phyloP scores from a whole-genome alignment of 768 basidiomycete genomes.

The Udeniomyces megalosporus region DNA sequence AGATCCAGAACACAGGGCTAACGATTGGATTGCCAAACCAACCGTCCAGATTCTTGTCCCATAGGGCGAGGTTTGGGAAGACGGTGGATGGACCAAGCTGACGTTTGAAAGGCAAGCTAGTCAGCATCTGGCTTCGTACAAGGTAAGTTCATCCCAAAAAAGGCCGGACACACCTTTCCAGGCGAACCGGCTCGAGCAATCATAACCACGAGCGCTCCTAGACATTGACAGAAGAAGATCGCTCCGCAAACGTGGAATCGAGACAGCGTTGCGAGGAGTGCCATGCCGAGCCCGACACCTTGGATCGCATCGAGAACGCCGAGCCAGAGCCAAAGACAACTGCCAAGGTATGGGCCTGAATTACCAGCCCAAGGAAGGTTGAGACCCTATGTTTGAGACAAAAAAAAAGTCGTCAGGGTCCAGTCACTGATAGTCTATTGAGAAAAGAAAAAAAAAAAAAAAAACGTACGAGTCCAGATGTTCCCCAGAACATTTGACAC shows the following conservation, averaged over 20 bases:
- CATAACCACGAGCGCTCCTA: slow-evolving; percentile 82
- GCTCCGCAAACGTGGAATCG: slow-evolving; percentile 56
- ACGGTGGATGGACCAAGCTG: slow-evolving; percentile 14
- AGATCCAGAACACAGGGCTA: slow-evolving; percentile 16
- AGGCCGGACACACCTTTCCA: slow-evolving; percentile 35
- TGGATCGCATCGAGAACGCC: slow-evolving; percentile 88
- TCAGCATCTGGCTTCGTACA: not conserved
- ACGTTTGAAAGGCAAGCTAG: not conserved
- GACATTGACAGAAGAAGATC: slow-evolving; percentile 71
- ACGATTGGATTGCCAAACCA: not conserved
- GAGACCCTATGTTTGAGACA: slow-evolving; percentile 69
- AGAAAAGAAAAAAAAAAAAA: not conserved
- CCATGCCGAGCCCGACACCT: slow-evolving; percentile 85
- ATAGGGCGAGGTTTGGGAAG: slow-evolving; percentile 12
- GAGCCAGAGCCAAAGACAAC: slow-evolving; percentile 84
- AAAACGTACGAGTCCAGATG: not conserved
- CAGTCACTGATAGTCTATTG: not conserved
- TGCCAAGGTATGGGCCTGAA: slow-evolving; percentile 42
- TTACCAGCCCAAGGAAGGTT: slow-evolving; percentile 87
- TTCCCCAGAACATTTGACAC: slow-evolving; percentile 94
- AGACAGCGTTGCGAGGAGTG: slow-evolving; percentile 24
- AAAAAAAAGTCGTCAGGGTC: not conserved
- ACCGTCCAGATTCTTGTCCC: slow-evolving; percentile 13
- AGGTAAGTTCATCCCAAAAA: not conserved
- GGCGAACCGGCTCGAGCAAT: slow-evolving; percentile 82